Evolutionary conservation across 2,329 filamentous ascomycete species (phyloP).

Genomic region (Aspergillus unguis): DNA sequence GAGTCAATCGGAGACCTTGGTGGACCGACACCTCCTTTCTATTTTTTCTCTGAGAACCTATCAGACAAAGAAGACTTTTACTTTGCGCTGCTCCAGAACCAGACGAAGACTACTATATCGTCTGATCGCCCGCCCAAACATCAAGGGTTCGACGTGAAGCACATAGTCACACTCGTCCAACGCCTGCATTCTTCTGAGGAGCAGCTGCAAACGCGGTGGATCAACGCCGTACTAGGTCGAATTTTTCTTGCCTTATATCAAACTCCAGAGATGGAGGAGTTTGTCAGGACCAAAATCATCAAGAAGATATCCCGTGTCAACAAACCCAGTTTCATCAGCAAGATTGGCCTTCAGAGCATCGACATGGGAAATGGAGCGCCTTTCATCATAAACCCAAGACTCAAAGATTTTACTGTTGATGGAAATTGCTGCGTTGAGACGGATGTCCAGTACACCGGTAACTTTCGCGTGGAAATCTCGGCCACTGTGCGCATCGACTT

Average conservation of each 20-base stretch:
- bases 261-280: constrained; percentile 74
- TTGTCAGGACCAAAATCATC: constrained; percentile 79
- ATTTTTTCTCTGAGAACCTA: constrained; percentile 88
- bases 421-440: constrained; percentile 85
- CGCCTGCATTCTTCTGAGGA: constrained; percentile 88
- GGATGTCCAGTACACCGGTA: constrained; percentile 84
- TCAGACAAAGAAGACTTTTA: constrained; percentile 99
- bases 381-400: constrained; percentile 79
- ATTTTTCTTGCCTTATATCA: constrained; percentile 85
- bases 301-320: constrained; percentile 96
- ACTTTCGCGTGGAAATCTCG: constrained; percentile 83
- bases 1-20: constrained; percentile 52
- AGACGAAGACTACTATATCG: constrained; percentile 64
- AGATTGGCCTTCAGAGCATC: constrained; percentile 76
- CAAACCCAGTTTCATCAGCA: constrained; percentile 83
- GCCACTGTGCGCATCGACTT: constrained; percentile 92
- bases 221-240: constrained; percentile 86
- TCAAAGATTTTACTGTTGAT: constrained; percentile 86
- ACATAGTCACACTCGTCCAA: constrained; percentile 87
- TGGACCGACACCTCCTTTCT: constrained; percentile 76
- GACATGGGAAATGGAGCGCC: constrained; percentile 84
- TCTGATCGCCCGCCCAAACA: constrained; percentile 62
- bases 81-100: constrained; percentile 81
- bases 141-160: constrained; percentile 73
- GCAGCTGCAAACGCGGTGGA: constrained; percentile 83